phyloP scores from a whole-genome alignment of 495 filamentous ascomycete genomes.

The Aspergillus panamensis region DNA sequence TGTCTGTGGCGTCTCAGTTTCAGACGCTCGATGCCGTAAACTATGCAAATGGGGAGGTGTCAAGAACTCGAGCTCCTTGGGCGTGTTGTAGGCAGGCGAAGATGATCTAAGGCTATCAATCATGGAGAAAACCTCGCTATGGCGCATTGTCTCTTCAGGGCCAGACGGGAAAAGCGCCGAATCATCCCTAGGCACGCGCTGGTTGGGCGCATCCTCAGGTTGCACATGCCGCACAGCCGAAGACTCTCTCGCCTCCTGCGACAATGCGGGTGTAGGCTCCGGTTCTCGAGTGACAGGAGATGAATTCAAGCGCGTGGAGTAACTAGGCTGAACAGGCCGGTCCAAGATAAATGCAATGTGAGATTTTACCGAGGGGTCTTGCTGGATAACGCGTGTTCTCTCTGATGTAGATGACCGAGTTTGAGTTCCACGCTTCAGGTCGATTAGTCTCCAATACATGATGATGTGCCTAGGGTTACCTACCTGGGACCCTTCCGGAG shows the following conservation, averaged over 20 bases:
- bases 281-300: constrained; percentile 25
- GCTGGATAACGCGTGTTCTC: not conserved
- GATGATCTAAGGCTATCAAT: constrained; percentile 69
- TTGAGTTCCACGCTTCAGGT: not conserved
- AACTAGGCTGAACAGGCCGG: constrained; percentile 9
- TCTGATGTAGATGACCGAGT: constrained; percentile 13
- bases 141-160: constrained; percentile 50
- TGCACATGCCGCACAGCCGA: constrained; percentile 12
- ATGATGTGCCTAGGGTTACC: not conserved
- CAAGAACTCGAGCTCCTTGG: constrained; percentile 33
- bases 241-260: constrained; percentile 16
- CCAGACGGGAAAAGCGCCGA: not conserved
- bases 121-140: constrained; percentile 58
- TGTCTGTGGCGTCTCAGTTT: constrained; percentile 40
- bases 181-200: not conserved
- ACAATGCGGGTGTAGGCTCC: constrained; percentile 5
- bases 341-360: constrained; percentile 20
- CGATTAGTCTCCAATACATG: not conserved
- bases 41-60: constrained; percentile 35
- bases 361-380: constrained; percentile 18
- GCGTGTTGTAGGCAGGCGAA: constrained; percentile 37
- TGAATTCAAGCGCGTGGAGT: constrained; percentile 21
- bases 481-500: constrained; percentile 32
- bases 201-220: constrained; percentile 3
- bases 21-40: constrained; percentile 22